Conservation (phyloP, 2,329 filamentous ascomycete genomes). For the Nectriaceae sp. region DNA sequence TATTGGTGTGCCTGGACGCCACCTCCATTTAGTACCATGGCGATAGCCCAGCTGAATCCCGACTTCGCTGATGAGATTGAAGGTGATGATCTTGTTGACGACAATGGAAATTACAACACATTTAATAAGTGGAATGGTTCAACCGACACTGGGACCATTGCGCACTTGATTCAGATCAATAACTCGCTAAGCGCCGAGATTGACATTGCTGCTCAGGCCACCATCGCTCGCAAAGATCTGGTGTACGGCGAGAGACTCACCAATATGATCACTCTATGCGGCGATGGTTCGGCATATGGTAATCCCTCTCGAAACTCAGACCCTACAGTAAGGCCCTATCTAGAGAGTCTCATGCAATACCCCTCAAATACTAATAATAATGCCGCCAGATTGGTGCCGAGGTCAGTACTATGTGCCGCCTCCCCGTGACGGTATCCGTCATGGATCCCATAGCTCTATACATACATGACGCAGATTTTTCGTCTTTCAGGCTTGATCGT, state of each 20-base stretch:
- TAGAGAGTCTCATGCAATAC: no score
- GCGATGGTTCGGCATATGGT: slow-evolving; percentile 9
- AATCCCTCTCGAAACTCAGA: slow-evolving; percentile 7
- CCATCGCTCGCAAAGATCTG: slow-evolving; percentile 5
- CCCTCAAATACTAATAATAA: no score
- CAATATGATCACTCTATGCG: slow-evolving; percentile 4
- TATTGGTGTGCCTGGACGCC: no score
- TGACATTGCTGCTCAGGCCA: slow-evolving; percentile 10
- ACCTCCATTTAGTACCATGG: slow-evolving; percentile 3
- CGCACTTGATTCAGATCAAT: slow-evolving; percentile 7
- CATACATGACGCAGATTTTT: no score
- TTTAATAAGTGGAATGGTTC: slow-evolving; percentile 9
- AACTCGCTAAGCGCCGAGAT: slow-evolving; percentile 10
- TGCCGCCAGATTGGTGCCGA: no score
- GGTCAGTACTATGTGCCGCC: no score
- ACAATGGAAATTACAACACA: slow-evolving; percentile 2
- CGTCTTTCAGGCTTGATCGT: no score
- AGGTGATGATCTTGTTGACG: slow-evolving; percentile 4
- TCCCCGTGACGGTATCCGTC: no score
- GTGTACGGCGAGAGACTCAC: slow-evolving; percentile 5
- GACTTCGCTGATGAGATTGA: slow-evolving; percentile 6
- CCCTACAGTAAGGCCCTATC: slow-evolving; percentile 4
- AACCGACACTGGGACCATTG: slow-evolving; percentile 6
- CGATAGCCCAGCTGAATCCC: slow-evolving; percentile 4
- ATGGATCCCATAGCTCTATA: no score